Percentiles rank a stretch among this genome's conserved stretches.
Conservation (phyloP, 306 rosid species). For the Betula pendula region DNA sequence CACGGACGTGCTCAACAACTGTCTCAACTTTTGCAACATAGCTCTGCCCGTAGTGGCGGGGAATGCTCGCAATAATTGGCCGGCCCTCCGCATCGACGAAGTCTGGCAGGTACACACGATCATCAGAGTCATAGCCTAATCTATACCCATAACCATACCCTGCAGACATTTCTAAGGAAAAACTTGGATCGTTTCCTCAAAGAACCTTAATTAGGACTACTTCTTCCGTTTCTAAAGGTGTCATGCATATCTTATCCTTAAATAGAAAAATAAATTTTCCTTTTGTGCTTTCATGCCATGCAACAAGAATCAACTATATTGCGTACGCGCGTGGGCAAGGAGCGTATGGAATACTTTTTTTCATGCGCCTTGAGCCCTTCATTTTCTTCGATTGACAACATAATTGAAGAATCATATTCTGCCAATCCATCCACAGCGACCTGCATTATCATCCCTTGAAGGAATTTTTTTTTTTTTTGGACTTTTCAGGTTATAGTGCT, state of each 20-base stretch:
- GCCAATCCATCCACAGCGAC: too few relatives aligned
- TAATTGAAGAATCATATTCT: slow-evolving; percentile 11
- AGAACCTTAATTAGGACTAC: too few relatives aligned
- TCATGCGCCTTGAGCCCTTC: too few relatives aligned
- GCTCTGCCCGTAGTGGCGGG: slow-evolving; percentile 2
- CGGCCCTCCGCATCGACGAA: slow-evolving; percentile 24
- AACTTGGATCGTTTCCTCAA: background rate
- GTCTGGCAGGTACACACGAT: slow-evolving; percentile 8
- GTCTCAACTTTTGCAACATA: slow-evolving; percentile 28
- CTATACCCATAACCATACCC: slow-evolving; percentile 25
- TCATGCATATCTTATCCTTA: background rate
- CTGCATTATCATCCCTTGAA: too few relatives aligned
- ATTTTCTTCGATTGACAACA: slow-evolving; percentile 14
- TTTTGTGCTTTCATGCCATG: background rate
- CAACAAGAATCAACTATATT: background rate
- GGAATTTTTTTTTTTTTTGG: too few relatives aligned
- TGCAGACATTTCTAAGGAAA: slow-evolving; percentile 37
- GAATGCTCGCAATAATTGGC: slow-evolving; percentile 2
- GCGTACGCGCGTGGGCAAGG: too few relatives aligned
- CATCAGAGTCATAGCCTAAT: slow-evolving; percentile 7
- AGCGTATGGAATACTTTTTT: background rate
- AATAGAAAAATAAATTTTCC: background rate
- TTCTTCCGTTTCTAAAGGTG: background rate
- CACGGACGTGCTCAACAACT: slow-evolving; percentile 17
- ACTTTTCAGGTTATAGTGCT: too few relatives aligned